Conservation (phyloP, 495 filamentous ascomycete genomes). For the Cercophora samala region DNA sequence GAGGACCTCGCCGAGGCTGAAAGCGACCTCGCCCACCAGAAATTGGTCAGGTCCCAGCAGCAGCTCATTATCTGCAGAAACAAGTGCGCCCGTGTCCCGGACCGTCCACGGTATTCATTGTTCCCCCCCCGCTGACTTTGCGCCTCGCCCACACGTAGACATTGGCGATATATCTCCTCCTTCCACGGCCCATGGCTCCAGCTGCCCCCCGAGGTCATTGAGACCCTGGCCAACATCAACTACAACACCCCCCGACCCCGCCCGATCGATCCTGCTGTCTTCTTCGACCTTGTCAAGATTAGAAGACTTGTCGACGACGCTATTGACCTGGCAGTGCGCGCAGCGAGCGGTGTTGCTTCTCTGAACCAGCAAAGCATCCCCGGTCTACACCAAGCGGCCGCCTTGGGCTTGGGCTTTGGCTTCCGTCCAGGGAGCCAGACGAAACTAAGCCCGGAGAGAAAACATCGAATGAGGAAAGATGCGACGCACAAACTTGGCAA, state of each 20-base stretch:
- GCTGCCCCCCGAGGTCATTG: slow-evolving; percentile 74
- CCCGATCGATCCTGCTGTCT: slow-evolving; percentile 74
- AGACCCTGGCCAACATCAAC: slow-evolving; percentile 72
- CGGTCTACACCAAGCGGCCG: slow-evolving; percentile 51
- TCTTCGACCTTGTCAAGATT: slow-evolving; percentile 80
- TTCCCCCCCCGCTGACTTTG: neutral
- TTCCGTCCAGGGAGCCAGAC: slow-evolving; percentile 53
- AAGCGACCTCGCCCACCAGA: slow-evolving; percentile 8
- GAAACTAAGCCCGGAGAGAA: slow-evolving; percentile 68
- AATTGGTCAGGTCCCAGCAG: slow-evolving; percentile 6
- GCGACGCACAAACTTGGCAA: slow-evolving; percentile 70
- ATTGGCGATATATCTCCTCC: slow-evolving; percentile 79
- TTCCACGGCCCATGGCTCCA: slow-evolving; percentile 88
- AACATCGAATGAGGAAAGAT: slow-evolving; percentile 70
- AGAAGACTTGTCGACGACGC: slow-evolving; percentile 72
- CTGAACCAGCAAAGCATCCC: slow-evolving; percentile 56
- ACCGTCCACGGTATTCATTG: neutral
- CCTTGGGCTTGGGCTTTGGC: slow-evolving; percentile 60
- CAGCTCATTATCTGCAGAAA: slow-evolving; percentile 21
- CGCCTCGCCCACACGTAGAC: slow-evolving; percentile 41
- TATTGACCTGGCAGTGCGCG: slow-evolving; percentile 70
- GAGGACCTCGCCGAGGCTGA: neutral
- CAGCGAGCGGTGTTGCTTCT: slow-evolving; percentile 65
- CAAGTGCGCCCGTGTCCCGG: slow-evolving; percentile 15
- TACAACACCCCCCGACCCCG: slow-evolving; percentile 70